Evolutionary conservation across 2,329 filamentous ascomycete genomes (phyloP).

Genomic region (Alternaria hordeiaustralica): DNA sequence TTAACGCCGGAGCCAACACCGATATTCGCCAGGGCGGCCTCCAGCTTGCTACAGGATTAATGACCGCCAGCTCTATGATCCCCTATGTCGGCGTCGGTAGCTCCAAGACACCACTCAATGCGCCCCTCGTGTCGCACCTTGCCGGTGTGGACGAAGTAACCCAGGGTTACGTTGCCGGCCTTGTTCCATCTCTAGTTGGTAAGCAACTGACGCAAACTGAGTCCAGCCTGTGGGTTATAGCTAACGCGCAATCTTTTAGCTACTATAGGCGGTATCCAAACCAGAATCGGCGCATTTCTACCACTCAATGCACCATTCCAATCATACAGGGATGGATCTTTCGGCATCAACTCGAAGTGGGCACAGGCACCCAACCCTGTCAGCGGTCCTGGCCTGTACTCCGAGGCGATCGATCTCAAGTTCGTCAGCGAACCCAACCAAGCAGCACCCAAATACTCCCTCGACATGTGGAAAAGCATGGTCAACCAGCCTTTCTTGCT

Average conservation of each 20-base stretch:
- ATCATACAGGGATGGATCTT: conserved; percentile 3
- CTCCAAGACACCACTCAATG: conserved; percentile 9
- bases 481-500: conserved; percentile 15
- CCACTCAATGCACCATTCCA: conserved; percentile 3
- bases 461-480: conserved; percentile 6
- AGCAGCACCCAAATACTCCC: conserved; percentile 3
- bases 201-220: not conserved
- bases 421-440: conserved; percentile 8
- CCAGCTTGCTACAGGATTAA: conserved; percentile 5
- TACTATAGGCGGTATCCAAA: conserved; percentile 8
- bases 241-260: not conserved
- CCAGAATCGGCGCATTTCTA: conserved; percentile 11
- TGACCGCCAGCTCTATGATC: conserved; percentile 5
- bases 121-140: conserved; percentile 4
- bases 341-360: conserved; percentile 13
- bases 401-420: conserved; percentile 13
- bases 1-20: not conserved
- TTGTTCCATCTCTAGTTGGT: conserved; percentile 11
- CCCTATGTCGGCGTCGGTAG: conserved; percentile 5
- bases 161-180: not conserved
- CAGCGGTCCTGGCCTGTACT: conserved; percentile 12
- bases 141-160: conserved; percentile 6
- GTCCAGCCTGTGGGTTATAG: not conserved
- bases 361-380: conserved; percentile 7
- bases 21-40: conserved; percentile 11